phyloP scores from a whole-genome alignment of 2,329 filamentous ascomycete species.

The Sclerotinia trifoliorum region DNA sequence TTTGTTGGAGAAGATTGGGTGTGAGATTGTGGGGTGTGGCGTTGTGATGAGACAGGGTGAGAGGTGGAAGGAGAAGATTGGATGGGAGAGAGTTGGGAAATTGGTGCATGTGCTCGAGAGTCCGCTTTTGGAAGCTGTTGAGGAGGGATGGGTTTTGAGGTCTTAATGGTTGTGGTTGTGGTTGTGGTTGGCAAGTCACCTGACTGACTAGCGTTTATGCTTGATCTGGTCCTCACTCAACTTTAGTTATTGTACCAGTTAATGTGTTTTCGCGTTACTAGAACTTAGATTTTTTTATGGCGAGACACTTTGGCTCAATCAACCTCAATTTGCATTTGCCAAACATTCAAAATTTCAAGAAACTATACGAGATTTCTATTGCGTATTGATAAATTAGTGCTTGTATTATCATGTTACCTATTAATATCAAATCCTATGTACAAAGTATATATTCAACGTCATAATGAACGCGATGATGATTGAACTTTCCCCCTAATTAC shows the following conservation, averaged over 20 bases:
- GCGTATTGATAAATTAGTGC: neutral
- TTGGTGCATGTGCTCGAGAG: constrained; percentile 33
- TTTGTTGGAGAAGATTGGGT: constrained; percentile 32
- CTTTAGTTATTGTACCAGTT: neutral
- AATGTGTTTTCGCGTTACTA: neutral
- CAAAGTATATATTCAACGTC: neutral
- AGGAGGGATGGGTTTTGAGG: constrained; percentile 32
- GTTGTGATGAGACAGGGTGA: constrained; percentile 37
- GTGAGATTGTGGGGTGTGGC: constrained; percentile 30
- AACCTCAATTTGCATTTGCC: too few species aligned
- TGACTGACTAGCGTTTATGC: rapidly evolving
- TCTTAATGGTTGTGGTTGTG: neutral
- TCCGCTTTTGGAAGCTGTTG: constrained; percentile 32
- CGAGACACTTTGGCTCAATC: neutral
- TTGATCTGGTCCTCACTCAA: neutral
- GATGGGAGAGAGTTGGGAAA: constrained; percentile 25
- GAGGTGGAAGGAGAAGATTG: constrained; percentile 31
- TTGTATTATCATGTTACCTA: neutral
- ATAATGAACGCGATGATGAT: constrained; percentile 6
- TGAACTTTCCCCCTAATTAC: neutral
- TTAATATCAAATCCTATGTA: neutral
- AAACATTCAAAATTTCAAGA: neutral
- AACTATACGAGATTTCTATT: rapidly evolving
- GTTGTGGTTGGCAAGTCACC: neutral
- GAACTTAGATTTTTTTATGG: neutral